These are phyloP conservation scores for Chamaecrista fasciculata DNA, from an alignment of 306 rosid species.

Conservation along the genomic window DNA sequence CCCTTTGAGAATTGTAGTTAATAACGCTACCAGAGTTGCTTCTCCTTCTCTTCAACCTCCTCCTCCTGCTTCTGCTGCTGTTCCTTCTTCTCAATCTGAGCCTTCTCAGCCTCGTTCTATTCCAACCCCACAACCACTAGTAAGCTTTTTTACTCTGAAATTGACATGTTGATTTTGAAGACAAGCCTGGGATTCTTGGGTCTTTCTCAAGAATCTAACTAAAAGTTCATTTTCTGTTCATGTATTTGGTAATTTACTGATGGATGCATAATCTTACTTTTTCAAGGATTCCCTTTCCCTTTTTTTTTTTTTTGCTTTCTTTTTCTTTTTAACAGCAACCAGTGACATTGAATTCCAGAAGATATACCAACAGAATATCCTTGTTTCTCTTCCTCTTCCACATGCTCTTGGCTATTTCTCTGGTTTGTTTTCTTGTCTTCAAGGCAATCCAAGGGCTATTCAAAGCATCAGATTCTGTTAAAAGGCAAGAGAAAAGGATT, in stretches of 20 bases:
- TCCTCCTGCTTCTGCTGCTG: neutral
- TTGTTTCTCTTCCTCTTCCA: conserved; percentile 72
- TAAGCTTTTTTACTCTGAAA: conserved; percentile 18
- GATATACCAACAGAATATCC: conserved; percentile 71
- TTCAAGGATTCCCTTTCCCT: conserved; percentile 5
- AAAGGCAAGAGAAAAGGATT: conserved; percentile 59
- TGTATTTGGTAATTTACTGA: neutral
- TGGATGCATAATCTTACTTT: neutral
- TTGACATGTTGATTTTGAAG: neutral
- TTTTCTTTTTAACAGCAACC: conserved; percentile 40
- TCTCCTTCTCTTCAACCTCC: conserved; percentile 55
- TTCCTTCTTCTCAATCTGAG: neutral
- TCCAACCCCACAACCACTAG: conserved; percentile 54
- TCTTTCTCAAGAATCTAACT: neutral
- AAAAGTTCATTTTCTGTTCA: neutral
- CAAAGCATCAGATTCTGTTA: conserved; percentile 42
- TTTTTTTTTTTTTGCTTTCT: neutral
- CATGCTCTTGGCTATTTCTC: conserved; percentile 47
- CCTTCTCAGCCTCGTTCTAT: conserved; percentile 52
- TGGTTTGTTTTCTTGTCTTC: conserved; percentile 75
- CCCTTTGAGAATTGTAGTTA: conserved; percentile 80
- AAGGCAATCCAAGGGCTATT: conserved; percentile 75
- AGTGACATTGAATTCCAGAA: conserved; percentile 60
- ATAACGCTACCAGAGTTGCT: conserved; percentile 56
- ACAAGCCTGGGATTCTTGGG: neutral